A percentile compares a stretch with the other conserved stretches of the same genome.
These are phyloP conservation scores for Pilatotrama ljubarskyi DNA, from an alignment of 768 basidiomycete species.

Conservation along the genomic window DNA sequence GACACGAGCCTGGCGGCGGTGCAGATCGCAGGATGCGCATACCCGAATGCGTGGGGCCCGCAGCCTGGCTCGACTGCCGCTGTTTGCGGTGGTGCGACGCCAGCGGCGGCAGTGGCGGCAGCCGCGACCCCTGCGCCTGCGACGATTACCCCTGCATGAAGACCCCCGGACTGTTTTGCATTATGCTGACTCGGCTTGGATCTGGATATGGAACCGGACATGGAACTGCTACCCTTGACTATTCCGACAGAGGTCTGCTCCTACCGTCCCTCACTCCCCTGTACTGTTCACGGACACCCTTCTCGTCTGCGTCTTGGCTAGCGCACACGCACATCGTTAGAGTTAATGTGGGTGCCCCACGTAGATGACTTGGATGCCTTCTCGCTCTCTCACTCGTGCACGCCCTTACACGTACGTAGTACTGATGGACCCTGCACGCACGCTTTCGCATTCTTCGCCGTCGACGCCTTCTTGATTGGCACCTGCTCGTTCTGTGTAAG, in stretches of 20 bases:
- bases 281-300: not conserved
- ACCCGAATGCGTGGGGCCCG: constrained; percentile 56
- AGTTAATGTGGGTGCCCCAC: constrained; percentile 1
- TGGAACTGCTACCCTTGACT: not conserved
- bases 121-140: constrained; percentile 2
- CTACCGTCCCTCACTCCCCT: not conserved
- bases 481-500: not conserved
- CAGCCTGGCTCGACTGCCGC: constrained; percentile 20
- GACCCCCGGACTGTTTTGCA: not conserved
- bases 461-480: not conserved
- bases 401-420: not conserved
- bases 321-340: constrained; percentile 1
- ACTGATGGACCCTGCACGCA: not conserved
- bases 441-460: not conserved
- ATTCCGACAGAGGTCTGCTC: not conserved
- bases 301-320: constrained; percentile 15
- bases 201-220: constrained; percentile 1
- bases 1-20: constrained; percentile 58
- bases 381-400: not conserved
- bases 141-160: not conserved
- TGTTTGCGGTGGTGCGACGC: constrained; percentile 24
- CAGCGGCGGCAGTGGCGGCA: not conserved
- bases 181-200: not conserved
- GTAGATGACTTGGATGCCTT: constrained; percentile 14
- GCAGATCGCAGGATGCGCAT: constrained; percentile 61